Evolutionary conservation across 2,329 filamentous ascomycete species (phyloP), one percentile per base, ranked within the genome.

Genomic region (Rugonectria rugulosa): DNA sequence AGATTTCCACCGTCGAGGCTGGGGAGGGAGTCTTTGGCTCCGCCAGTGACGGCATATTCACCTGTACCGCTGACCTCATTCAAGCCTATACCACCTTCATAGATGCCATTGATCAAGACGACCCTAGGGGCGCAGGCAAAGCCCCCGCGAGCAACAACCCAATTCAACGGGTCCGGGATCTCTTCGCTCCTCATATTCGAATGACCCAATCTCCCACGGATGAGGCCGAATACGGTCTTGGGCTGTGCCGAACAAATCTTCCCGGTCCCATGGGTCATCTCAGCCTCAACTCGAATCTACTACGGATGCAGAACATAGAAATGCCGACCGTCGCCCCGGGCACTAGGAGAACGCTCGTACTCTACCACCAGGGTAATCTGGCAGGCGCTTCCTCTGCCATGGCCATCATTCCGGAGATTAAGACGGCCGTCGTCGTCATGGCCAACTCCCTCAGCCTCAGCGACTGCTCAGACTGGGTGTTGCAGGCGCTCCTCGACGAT

Each of bases 341-440:
- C 14, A 29, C 34, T 17, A 7, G 9, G 14, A 23, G 17, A 11
- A 26, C 23, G 15, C 50, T 56, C 4, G 46, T 40, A 11, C 6
- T 58, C 17, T 58, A 31, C 32, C 55, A 61, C 38, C 34, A 51
- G 31, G 58, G 58, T 6, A 55, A 31, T 27, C 36, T 61, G 6
- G 26, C 45, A 7, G 55, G 58, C 7, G 41, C 37, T 6, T 14
- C 44, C 5, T 41, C 52, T 6, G 29, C 49, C 17, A 44, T 54
- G 12, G 23, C 40, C 4, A 45, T 61, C 8, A 23, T 59, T 12
- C 59, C 59, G 8, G 56, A 53, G 14, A 46, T 29, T 26, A 29
- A 43, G 11, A 47, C 26, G 2, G 54, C 47, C 11, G 41, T 58
- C 9, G 26, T 56, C 6, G 43, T 59, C 20, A 29, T 57, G 32